Evolutionary conservation across 2,329 filamentous ascomycete genomes (phyloP).

Genomic region (Cytospora leucostoma): DNA sequence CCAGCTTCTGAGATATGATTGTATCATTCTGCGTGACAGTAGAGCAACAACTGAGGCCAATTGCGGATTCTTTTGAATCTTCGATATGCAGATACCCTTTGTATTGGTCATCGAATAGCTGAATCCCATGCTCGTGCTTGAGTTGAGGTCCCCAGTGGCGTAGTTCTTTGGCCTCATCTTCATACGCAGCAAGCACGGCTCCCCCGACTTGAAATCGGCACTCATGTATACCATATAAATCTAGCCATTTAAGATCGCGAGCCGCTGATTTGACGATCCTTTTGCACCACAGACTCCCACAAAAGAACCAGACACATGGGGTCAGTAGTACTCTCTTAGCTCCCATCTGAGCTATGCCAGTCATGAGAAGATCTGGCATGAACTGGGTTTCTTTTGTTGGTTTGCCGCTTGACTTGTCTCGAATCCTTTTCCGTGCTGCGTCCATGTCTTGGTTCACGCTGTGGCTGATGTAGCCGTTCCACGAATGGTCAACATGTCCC

Average conservation of each 20-base stretch:
- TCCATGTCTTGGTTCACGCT: background rate
- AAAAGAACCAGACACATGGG: slow-evolving; percentile 10
- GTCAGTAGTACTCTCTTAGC: background rate
- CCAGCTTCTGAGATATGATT: background rate
- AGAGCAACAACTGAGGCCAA: background rate
- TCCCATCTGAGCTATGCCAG: background rate
- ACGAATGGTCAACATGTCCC: background rate
- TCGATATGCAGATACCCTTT: background rate
- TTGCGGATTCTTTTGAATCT: background rate
- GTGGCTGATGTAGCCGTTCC: background rate
- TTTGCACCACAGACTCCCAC: slow-evolving; percentile 7
- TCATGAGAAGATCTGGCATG: slow-evolving; percentile 1
- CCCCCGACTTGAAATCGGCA: background rate
- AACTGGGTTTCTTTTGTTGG: background rate
- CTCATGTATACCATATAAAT: background rate
- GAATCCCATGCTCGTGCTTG: background rate
- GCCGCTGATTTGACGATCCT: background rate
- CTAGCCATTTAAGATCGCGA: background rate
- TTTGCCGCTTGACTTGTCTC: background rate
- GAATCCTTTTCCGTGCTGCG: background rate
- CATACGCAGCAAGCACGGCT: background rate
- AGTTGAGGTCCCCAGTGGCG: background rate
- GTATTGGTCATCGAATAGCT: background rate
- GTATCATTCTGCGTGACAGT: background rate
- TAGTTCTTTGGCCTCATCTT: background rate